Conservation (phyloP, 345 rosid species). For the Gossypium thurberi region DNA sequence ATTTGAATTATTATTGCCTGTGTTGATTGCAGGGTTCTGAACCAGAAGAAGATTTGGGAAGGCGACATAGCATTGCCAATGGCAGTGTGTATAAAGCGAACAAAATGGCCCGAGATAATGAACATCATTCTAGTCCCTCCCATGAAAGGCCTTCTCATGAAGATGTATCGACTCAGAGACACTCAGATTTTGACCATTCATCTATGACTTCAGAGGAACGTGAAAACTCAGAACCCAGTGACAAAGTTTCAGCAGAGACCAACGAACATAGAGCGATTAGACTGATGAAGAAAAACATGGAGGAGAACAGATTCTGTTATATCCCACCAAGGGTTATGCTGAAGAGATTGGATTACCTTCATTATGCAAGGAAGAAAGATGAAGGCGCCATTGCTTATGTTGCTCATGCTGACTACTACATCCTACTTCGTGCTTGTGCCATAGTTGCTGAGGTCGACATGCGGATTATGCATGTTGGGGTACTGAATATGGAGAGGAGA, state of each 20-base stretch:
- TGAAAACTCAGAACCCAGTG: constrained; percentile 7
- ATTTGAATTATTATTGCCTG: neutral
- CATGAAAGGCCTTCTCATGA: constrained; percentile 1
- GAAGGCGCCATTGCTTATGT: constrained; percentile 44
- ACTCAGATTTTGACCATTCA: constrained; percentile 9
- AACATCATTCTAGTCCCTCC: neutral
- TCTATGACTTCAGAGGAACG: constrained; percentile 18
- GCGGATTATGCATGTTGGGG: constrained; percentile 60
- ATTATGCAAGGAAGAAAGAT: constrained; percentile 51
- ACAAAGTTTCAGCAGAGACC: constrained; percentile 13
- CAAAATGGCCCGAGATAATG: neutral
- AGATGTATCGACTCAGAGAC: neutral
- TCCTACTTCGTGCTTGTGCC: constrained; percentile 63
- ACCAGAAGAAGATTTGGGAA: neutral
- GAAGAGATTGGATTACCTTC: constrained; percentile 57
- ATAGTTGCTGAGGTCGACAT: constrained; percentile 49
- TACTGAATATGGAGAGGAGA: constrained; percentile 68
- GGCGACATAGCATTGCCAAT: neutral
- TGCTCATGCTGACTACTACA: constrained; percentile 83
- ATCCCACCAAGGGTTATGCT: constrained; percentile 60
- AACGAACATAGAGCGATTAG: constrained; percentile 30
- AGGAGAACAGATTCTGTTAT: constrained; percentile 56
- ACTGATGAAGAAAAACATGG: constrained; percentile 56
- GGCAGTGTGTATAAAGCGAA: neutral
- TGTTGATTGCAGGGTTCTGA: constrained; percentile 9